phyloP scores from a whole-genome alignment of 345 rosid genomes.

The Anacardium occidentale region DNA sequence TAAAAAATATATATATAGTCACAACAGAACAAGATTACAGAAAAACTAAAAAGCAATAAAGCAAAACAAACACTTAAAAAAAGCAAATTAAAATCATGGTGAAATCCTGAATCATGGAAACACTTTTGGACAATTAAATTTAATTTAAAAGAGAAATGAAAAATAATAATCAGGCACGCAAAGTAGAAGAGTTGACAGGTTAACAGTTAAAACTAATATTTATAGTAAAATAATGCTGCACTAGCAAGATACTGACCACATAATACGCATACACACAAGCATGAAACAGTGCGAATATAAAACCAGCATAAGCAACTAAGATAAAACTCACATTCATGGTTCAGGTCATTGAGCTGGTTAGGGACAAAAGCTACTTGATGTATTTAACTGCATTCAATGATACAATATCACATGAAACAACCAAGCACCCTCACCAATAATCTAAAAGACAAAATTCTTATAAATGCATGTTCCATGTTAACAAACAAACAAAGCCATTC shows the following conservation, averaged over 20 bases:
- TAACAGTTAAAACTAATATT: neutral
- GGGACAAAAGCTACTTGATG: no score
- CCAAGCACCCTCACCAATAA: neutral
- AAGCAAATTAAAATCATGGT: neutral
- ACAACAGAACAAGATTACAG: neutral
- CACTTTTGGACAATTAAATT: neutral
- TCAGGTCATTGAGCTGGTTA: no score
- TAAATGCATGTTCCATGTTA: neutral
- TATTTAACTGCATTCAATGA: neutral
- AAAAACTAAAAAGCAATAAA: neutral
- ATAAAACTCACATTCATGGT: no score
- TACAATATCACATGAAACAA: neutral
- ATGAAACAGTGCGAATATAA: neutral
- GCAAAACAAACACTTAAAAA: neutral
- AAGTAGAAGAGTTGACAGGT: neutral
- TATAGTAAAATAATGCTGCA: neutral
- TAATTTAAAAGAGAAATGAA: neutral
- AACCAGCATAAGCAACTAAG: neutral
- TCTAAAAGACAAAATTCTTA: neutral
- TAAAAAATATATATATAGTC: neutral
- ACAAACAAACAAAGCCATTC: neutral
- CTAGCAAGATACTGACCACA: neutral
- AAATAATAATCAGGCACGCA: neutral
- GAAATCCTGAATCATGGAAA: neutral
- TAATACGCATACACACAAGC: neutral